A percentile compares a stretch with the other conserved stretches of the same genome.
These are phyloP conservation scores for Schizopora paradoxa DNA, from an alignment of 1,284 basidiomycete genomes.

Conservation along the genomic window DNA sequence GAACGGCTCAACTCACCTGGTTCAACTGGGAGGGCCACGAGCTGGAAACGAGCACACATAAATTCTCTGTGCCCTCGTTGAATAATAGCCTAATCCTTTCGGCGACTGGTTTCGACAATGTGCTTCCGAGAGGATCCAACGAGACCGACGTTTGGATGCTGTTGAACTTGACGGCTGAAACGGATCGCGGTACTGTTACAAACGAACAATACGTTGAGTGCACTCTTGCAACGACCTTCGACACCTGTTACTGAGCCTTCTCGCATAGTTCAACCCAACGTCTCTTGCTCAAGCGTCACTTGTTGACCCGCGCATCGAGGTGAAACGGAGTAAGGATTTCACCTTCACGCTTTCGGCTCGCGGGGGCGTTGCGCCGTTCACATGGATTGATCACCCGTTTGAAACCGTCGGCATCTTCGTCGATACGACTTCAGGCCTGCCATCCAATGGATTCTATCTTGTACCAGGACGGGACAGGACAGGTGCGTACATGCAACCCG, in stretches of 20 bases:
- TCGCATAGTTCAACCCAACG: slow-evolving; percentile 46
- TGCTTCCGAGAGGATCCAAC: slow-evolving; percentile 40
- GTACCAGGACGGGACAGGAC: slow-evolving; percentile 47
- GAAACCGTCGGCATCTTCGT: slow-evolving; percentile 51
- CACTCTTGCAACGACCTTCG: neutral
- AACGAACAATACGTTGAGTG: slow-evolving; percentile 49
- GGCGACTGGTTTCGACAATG: slow-evolving; percentile 35
- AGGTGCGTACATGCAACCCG: slow-evolving; percentile 29
- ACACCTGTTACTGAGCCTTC: neutral
- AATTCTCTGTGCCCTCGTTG: slow-evolving; percentile 42
- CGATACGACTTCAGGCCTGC: slow-evolving; percentile 35
- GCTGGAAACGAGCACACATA: slow-evolving; percentile 33
- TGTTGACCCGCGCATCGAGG: slow-evolving; percentile 41
- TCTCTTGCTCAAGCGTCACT: slow-evolving; percentile 42
- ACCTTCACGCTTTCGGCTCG: slow-evolving; percentile 48
- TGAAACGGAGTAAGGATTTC: slow-evolving; percentile 31
- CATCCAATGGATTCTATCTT: slow-evolving; percentile 50
- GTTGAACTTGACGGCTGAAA: slow-evolving; percentile 44
- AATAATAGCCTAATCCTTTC: slow-evolving; percentile 46
- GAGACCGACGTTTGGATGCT: slow-evolving; percentile 45
- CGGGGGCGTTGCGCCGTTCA: slow-evolving; percentile 51
- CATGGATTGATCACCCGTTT: slow-evolving; percentile 54
- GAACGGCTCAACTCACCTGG: slow-evolving; percentile 49
- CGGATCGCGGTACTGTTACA: slow-evolving; percentile 38
- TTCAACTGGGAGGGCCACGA: slow-evolving; percentile 49